These are phyloP conservation scores for Bidens hawaiensis DNA, from an alignment of 140 eudicot genomes.

Conservation along the genomic window DNA sequence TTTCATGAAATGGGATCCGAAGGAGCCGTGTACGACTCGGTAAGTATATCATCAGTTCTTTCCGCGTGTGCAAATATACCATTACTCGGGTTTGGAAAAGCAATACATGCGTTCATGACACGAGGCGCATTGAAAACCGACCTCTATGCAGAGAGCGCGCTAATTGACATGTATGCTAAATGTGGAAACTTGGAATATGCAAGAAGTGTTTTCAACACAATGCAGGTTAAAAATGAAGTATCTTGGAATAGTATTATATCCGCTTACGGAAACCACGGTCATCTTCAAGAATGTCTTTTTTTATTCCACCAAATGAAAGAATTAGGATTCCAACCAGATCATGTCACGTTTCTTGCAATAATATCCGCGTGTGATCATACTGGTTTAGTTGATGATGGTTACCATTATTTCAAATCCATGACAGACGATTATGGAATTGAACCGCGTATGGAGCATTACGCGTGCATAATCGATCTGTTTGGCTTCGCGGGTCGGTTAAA, in stretches of 20 bases:
- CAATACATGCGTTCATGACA: slow-evolving; percentile 63
- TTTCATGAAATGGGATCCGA: slow-evolving; percentile 52
- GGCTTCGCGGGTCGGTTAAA: slow-evolving; percentile 63
- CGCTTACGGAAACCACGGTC: slow-evolving; percentile 79
- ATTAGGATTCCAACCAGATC: slow-evolving; percentile 54
- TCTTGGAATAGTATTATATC: slow-evolving; percentile 85
- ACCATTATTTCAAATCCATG: slow-evolving; percentile 48
- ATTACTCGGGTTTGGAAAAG: slow-evolving; percentile 54
- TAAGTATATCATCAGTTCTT: slow-evolving; percentile 67
- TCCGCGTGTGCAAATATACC: slow-evolving; percentile 66
- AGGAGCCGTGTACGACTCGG: slow-evolving; percentile 48
- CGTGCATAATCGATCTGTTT: slow-evolving; percentile 57
- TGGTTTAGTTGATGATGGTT: slow-evolving; percentile 67
- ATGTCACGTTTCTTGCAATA: slow-evolving; percentile 69
- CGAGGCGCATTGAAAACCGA: slow-evolving; percentile 45
- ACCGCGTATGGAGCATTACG: slow-evolving; percentile 68
- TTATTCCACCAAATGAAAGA: slow-evolving; percentile 49
- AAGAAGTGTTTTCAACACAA: slow-evolving; percentile 45
- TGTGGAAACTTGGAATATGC: slow-evolving; percentile 56
- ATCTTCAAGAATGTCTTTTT: slow-evolving; percentile 36
- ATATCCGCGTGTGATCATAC: slow-evolving; percentile 81
- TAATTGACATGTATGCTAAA: slow-evolving; percentile 81
- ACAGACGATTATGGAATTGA: slow-evolving; percentile 34
- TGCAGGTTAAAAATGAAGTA: slow-evolving; percentile 58
- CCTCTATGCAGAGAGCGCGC: slow-evolving; percentile 56